These are phyloP conservation scores for Trichosanthes truncata DNA, from an alignment of 306 rosid species.

Conservation along the genomic window DNA sequence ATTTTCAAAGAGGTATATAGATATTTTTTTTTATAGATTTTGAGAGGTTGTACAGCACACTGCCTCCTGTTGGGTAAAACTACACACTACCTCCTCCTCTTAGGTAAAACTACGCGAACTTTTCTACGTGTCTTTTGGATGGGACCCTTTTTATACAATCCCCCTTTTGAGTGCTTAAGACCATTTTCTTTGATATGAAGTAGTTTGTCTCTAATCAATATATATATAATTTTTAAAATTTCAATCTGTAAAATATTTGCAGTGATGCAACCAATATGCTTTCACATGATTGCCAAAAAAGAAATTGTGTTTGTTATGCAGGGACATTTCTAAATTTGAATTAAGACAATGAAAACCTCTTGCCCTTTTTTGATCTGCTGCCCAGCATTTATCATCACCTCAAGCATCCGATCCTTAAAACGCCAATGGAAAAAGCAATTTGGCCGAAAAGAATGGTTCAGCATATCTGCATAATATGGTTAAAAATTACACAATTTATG, in stretches of 20 bases:
- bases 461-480: slow-evolving; percentile 59
- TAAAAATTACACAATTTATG: neutral
- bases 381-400: slow-evolving; percentile 96
- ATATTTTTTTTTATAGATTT: neutral
- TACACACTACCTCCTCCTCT: neutral
- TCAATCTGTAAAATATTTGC: neutral
- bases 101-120: neutral
- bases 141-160: too few species aligned
- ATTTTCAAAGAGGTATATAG: neutral
- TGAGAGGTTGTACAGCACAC: neutral
- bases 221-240: neutral
- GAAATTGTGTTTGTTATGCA: neutral
- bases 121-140: neutral
- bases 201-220: neutral
- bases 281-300: neutral
- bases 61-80: neutral
- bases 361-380: slow-evolving; percentile 74
- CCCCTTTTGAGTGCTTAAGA: too few species aligned
- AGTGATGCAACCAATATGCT: neutral
- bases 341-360: slow-evolving; percentile 44
- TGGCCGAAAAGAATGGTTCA: slow-evolving; percentile 91
- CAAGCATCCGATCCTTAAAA: slow-evolving; percentile 90
- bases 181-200: neutral
- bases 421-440: slow-evolving; percentile 98
- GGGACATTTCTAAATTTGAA: slow-evolving; percentile 13